Conservation (phyloP, 805 yeast genomes). For the Soucietia sequanensis region DNA sequence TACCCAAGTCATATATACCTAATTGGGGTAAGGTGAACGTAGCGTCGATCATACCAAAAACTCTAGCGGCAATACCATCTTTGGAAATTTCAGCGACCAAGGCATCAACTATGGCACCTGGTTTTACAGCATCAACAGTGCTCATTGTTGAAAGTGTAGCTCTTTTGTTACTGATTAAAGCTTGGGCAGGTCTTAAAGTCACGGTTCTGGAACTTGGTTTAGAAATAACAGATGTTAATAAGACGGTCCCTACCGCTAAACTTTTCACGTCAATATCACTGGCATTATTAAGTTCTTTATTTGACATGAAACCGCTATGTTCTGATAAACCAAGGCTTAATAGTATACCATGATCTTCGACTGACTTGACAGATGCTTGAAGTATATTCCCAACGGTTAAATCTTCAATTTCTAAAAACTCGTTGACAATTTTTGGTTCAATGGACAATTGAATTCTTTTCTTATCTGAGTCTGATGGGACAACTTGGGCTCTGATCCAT, state of each 20-base stretch:
- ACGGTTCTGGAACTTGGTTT: constrained; percentile 53
- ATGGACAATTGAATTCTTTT: constrained; percentile 69
- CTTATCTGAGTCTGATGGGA: constrained; percentile 44
- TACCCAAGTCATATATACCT: constrained; percentile 44
- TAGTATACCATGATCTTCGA: constrained; percentile 91
- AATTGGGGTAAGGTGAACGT: constrained; percentile 69
- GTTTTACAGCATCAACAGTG: constrained; percentile 75
- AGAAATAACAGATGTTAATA: constrained; percentile 55
- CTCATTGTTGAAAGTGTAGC: constrained; percentile 54
- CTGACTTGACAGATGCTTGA: constrained; percentile 74
- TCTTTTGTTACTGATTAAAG: constrained; percentile 42
- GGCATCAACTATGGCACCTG: constrained; percentile 82
- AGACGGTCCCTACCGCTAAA: constrained; percentile 62
- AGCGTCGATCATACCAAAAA: constrained; percentile 72
- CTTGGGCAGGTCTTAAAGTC: constrained; percentile 47
- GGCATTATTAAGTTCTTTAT: constrained; percentile 54
- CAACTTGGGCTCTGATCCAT: constrained; percentile 83
- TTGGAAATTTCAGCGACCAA: constrained; percentile 56
- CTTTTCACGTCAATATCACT: constrained; percentile 29
- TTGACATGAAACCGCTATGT: constrained; percentile 70
- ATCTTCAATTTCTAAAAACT: constrained; percentile 61
- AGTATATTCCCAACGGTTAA: constrained; percentile 57
- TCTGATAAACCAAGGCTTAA: constrained; percentile 63
- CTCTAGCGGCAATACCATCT: constrained; percentile 70
- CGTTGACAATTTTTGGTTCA: constrained; percentile 74